Percentiles rank a stretch among this genome's conserved stretches.
Evolutionary conservation across 106 monocot genomes (phyloP).

Genomic region (Alisma plantagoaquatica): DNA sequence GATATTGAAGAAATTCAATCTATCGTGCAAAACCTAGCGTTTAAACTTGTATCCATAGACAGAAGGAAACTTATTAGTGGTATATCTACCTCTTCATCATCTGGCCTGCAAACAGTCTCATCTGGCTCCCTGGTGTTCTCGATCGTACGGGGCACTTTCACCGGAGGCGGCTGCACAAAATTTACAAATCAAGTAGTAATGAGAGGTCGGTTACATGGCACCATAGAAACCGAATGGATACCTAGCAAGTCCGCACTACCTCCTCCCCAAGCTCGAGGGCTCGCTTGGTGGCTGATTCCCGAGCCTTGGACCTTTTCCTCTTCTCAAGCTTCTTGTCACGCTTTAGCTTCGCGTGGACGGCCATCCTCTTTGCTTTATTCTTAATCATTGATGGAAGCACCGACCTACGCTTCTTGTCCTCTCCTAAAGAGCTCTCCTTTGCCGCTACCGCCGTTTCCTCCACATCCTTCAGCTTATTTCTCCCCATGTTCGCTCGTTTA

Average conservation of each 20-base stretch:
- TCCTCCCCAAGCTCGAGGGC: conserved; percentile 83
- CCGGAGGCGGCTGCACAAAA: conserved; percentile 32
- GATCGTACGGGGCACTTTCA: conserved; percentile 50
- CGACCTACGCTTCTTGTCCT: conserved; percentile 17
- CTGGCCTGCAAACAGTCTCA: conserved; percentile 46
- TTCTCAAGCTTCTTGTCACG: conserved; percentile 71
- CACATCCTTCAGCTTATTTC: too few relatives aligned
- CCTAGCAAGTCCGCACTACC: too few relatives aligned
- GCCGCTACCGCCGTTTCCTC: too few relatives aligned
- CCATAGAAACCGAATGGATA: too few relatives aligned
- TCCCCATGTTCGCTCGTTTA: too few relatives aligned
- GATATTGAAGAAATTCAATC: too few relatives aligned
- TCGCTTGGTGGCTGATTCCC: conserved; percentile 39
- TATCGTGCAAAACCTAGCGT: too few relatives aligned
- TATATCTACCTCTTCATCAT: conserved; percentile 77
- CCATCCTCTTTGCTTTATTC: conserved; percentile 86
- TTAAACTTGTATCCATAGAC: too few relatives aligned
- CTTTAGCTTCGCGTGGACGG: conserved; percentile 74
- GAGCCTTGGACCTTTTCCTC: conserved; percentile 44
- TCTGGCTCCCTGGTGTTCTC: conserved; percentile 75
- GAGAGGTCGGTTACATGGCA: too few relatives aligned
- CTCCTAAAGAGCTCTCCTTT: too few relatives aligned
- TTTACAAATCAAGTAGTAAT: too few relatives aligned
- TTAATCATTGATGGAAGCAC: conserved; percentile 56
- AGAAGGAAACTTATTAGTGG: too few relatives aligned